Evolutionary conservation across 2,329 filamentous ascomycete species (phyloP).

Genomic region (Calonectria fujianensis): DNA sequence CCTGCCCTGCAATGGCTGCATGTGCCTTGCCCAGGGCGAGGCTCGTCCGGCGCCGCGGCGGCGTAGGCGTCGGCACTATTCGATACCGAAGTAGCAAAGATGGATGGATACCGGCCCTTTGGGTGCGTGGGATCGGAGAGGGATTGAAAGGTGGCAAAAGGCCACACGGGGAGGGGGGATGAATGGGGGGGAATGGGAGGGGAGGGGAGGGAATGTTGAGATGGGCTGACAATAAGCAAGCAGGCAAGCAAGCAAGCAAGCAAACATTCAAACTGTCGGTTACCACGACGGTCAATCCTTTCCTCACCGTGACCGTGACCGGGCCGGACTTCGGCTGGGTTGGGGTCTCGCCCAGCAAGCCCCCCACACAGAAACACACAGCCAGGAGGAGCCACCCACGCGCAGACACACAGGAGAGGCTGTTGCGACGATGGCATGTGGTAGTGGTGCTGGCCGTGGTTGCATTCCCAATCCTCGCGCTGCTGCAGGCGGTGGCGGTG

Average conservation of each 20-base stretch:
- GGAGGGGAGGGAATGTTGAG: slow-evolving; percentile 16
- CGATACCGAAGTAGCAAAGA: slow-evolving; percentile 16
- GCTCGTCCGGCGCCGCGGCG: slow-evolving; percentile 9
- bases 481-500: slow-evolving; percentile 7
- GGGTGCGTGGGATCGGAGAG: not conserved
- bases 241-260: not conserved
- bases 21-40: slow-evolving; percentile 11
- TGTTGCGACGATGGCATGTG: slow-evolving; percentile 19
- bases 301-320: slow-evolving; percentile 8
- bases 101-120: slow-evolving; percentile 4
- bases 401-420: slow-evolving; percentile 4
- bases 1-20: slow-evolving; percentile 17
- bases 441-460: slow-evolving; percentile 14
- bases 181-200: not conserved
- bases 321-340: slow-evolving; percentile 16
- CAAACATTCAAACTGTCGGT: slow-evolving; percentile 15
- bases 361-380: slow-evolving; percentile 9
- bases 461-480: slow-evolving; percentile 21
- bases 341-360: slow-evolving; percentile 20
- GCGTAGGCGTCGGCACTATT: slow-evolving; percentile 19
- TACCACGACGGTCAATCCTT: slow-evolving; percentile 25
- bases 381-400: slow-evolving; percentile 10
- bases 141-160: not conserved
- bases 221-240: slow-evolving; percentile 26
- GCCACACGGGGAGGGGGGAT: not conserved